Base-by-base conservation (phyloP, 495 filamentous ascomycete species). In the Xylaria sp. region DNA sequence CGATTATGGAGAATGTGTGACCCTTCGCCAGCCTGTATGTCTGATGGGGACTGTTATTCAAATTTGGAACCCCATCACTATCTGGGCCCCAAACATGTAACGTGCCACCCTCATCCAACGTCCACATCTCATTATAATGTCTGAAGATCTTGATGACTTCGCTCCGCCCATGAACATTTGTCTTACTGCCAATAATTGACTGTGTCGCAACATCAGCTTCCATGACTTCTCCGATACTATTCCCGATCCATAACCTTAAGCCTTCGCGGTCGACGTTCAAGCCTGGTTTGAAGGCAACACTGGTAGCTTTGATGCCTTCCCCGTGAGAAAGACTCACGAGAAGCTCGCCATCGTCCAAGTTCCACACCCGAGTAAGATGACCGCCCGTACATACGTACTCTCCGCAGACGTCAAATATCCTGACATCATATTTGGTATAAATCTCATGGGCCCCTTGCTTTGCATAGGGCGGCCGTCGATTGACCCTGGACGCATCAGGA, bases 51-150 rank as follows among this genome's bases (percentile, higher is more conserved):
- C 85, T 90, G 70, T 88, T 88, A 62, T 87, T 85, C 26, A 99
- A 81, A 71, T 87, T 94, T 0, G 94, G 94, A 1, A 88, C 82
- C 1, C 94, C 93, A 14, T 85, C 86, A 55, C 90, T 88, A 78
- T 95, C 93, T 24, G 94, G 90, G 9, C 88, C 87, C 96, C 96
- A 99, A 26, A 98, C 88, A 70, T 93, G 89, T 26, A 99, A 84
- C 48, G 91, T 93, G 15, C 96, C 96, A 72, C 92, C 90, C 69
- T 97, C 94, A 80, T 98, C 97, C 17, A 98, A 74, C 2, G 94
- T 94, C 96, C 96, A 99, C 84, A 99, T 90, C 72, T 97, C 92
- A 73, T 93, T 93, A 70, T 89, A 90, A 80, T 95, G 90, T 61
- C 95, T 90, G 71, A 92, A 89, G 24, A 99, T 97, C 77, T 91